These are phyloP conservation scores for Rosa persica DNA, from an alignment of 306 rosid species.

Conservation along the genomic window DNA sequence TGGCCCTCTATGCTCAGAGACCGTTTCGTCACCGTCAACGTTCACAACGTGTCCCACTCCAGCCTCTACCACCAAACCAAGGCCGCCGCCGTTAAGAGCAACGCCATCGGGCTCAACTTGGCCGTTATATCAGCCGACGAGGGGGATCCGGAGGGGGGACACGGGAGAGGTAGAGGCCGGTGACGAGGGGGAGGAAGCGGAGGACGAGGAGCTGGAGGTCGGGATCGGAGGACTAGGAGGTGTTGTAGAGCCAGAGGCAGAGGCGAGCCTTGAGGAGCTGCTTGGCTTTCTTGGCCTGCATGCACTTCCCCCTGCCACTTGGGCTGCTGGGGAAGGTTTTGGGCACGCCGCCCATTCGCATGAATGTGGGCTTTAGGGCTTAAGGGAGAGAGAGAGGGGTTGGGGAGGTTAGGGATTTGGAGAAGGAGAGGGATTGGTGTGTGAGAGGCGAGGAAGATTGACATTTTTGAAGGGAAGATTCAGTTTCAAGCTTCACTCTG, in stretches of 20 bases:
- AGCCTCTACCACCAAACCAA: conserved; percentile 66
- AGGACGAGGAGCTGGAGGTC: conserved; percentile 68
- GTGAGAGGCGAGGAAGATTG: conserved; percentile 19
- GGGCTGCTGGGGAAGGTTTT: conserved; percentile 85
- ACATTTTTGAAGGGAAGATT: not conserved
- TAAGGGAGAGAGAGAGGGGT: no score
- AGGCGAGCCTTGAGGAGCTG: conserved; percentile 87
- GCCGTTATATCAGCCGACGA: conserved; percentile 42
- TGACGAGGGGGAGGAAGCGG: conserved; percentile 58
- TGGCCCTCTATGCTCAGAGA: conserved; percentile 73
- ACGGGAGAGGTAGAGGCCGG: conserved; percentile 66
- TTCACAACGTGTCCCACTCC: conserved; percentile 55
- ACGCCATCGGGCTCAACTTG: conserved; percentile 37
- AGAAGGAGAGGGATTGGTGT: conserved; percentile 36
- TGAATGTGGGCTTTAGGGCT: conserved; percentile 33
- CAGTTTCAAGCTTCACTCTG: no score
- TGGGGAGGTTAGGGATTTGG: conserved; percentile 34
- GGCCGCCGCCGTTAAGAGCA: conserved; percentile 18
- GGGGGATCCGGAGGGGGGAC: conserved; percentile 42
- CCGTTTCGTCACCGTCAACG: conserved; percentile 45
- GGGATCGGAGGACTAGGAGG: conserved; percentile 55
- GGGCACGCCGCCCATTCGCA: conserved; percentile 98
- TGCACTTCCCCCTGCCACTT: conserved; percentile 98
- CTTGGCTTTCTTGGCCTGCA: conserved; percentile 86
- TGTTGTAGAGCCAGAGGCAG: conserved; percentile 80